Evolutionary conservation across 2,329 filamentous ascomycete genomes (phyloP), one percentile per base, ranked within the genome.

Genomic region (Laburnicola sp.): DNA sequence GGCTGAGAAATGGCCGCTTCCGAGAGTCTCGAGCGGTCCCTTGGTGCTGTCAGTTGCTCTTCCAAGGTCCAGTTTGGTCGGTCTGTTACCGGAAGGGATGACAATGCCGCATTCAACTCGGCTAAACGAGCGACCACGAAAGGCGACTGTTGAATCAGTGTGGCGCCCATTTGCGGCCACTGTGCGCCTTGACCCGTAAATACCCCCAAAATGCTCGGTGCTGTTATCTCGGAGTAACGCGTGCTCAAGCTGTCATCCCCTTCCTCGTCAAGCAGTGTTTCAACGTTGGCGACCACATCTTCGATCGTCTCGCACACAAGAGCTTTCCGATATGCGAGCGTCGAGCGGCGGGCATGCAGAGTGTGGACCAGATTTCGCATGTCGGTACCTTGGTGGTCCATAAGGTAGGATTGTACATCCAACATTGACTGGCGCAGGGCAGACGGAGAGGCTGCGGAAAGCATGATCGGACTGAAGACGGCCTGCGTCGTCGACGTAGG

Each of bases 161-260:
- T 61, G 2, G 54, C 51, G 3, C 74, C 74, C 74, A 77, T 77
- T 1, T 57, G 57, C 0, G 58, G 48, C 70, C 72, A 77, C 31
- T 76, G 75, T 1, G 73, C 73, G 27, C 75, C 75, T 45, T 77
- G 75, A 2, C 75, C 75, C 0, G 74, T 75, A 54, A 77, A 76
- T 0, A 77, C 64, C 5, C 73, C 74, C 3, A 60, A 59, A 9
- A 74, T 32, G 10, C 50, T 28, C 3, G 51, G 55, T 31, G 34
- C 23, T 6, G 31, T 26, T 7, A 45, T 37, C 7, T 36, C 30
- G 9, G 42, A n/a, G 16, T 35, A 35, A 5, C 42, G 42, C 30
- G 31, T 35, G 31, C 22, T 16, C 31, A 45, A 27, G 2, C 30
- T 8, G 42, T 45, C 30, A 25, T 26, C 21, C n/a, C 21, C 35